Base-by-base conservation (phyloP, 805 yeast species). In the Candida coleopterorum region DNA sequence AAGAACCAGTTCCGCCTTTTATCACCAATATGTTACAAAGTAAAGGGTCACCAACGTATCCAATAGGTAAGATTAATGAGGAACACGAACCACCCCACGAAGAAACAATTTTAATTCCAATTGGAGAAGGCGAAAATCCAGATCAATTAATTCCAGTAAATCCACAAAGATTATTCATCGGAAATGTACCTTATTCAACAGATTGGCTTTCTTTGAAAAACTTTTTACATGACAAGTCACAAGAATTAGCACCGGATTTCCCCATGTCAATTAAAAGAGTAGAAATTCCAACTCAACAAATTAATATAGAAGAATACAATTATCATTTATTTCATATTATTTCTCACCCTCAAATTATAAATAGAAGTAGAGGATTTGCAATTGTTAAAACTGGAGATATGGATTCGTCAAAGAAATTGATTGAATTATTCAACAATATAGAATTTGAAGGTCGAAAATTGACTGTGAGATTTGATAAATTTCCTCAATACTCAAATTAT, bases 381-480 rank as follows among this genome's bases (percentile, higher is more conserved):
- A 70, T 81, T 32, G 84, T 77, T 1, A 64, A 72, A 4, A 78
- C 77, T 17, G 63, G 63, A 1, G 53, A 65, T 25, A 65, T 61
- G 22, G 62, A 55, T 7, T 74, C 74, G 24, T 75, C 83, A 4
- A 59, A 60, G 4, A 59, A 60, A 27, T 65, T 79, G 11, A 78
- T 81, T 29, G 56, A 62, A 18, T 39, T 52, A 27, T 75, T 79
- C 46, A 73, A 81, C 49, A 75, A 74, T 9, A 47, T 52, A 2
- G 62, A 52, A n/a, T 81, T 79, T 47, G 74, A 75, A 49, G 85
- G 85, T 0, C 59, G 88, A 26, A 58, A 64, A 6, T 56, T 81
- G 21, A 76, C 81, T 3, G 86, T 81, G 2, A 54, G 86, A 17
- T 77, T 62, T 48, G 86, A 81, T 48, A 66, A 68, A 43, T 71